Conservation (phyloP, 306 rosid genomes). For the Bauhinia variegata region DNA sequence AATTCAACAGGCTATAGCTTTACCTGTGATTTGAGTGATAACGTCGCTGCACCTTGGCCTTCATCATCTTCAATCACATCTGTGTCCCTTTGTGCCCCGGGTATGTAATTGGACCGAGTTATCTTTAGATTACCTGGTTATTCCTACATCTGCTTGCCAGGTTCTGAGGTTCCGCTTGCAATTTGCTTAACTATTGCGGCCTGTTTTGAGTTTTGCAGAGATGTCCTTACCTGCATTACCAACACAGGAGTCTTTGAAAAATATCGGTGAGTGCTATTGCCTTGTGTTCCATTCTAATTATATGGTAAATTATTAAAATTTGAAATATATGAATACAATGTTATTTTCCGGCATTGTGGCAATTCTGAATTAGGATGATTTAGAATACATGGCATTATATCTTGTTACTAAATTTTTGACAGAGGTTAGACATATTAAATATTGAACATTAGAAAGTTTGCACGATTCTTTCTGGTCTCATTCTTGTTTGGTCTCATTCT, state of each 20-base stretch:
- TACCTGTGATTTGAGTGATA: conserved; percentile 92
- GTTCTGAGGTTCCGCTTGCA: conserved; percentile 30
- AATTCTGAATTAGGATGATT: not conserved
- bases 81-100: conserved; percentile 90
- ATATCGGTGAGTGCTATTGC: conserved; percentile 65
- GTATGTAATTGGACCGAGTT: conserved; percentile 50
- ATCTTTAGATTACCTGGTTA: conserved; percentile 4
- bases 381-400: not conserved
- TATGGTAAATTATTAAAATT: not conserved
- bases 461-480: too few species aligned
- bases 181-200: conserved; percentile 16
- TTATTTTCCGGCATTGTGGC: not conserved
- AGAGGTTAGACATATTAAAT: not conserved
- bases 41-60: conserved; percentile 97
- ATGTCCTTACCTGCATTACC: conserved; percentile 98
- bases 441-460: not conserved
- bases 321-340: not conserved
- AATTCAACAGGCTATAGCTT: conserved; percentile 82
- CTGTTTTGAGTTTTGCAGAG: conserved; percentile 58
- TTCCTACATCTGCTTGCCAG: not conserved
- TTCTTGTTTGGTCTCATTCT: too few species aligned
- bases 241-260: conserved; percentile 77
- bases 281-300: conserved; percentile 9
- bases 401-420: not conserved
- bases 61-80: conserved; percentile 82